Conservation (phyloP, 768 basidiomycete species). For the Kwoniella sp. region DNA sequence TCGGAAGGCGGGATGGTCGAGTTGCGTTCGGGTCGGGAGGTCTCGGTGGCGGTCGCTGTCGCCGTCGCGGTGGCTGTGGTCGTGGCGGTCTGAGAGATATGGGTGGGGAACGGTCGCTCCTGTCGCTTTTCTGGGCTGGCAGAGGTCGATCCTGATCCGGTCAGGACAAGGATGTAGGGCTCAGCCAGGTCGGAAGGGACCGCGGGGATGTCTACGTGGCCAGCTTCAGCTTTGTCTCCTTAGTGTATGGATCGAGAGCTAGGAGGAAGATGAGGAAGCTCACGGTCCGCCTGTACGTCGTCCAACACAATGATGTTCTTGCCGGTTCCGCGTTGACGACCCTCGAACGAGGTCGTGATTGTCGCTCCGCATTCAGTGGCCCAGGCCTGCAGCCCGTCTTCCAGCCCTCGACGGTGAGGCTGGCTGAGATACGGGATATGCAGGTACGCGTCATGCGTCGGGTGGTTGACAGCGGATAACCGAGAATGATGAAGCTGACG, state of each 20-base stretch:
- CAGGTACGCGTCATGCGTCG: conserved; percentile 23
- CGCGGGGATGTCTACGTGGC: background rate
- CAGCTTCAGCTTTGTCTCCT: background rate
- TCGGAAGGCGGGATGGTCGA: conserved; percentile 21
- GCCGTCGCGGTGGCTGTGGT: conserved; percentile 3
- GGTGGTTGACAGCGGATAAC: conserved; percentile 13
- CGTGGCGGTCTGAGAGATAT: conserved; percentile 18
- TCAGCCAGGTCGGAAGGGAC: conserved; percentile 7
- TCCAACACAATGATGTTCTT: conserved; percentile 28
- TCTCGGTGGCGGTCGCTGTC: conserved; percentile 6
- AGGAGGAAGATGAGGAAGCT: too few relatives aligned
- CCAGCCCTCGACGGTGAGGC: conserved; percentile 14
- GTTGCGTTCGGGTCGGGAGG: conserved; percentile 8
- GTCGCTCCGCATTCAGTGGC: conserved; percentile 33
- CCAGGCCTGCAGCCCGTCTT: conserved; percentile 28
- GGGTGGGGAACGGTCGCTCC: conserved; percentile 36
- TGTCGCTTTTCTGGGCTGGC: conserved; percentile 21
- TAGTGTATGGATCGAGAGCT: background rate
- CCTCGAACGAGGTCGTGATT: conserved; percentile 8
- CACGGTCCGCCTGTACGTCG: too few relatives aligned
- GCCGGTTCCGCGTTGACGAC: background rate
- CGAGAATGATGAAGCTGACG: conserved; percentile 42
- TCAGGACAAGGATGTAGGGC: conserved; percentile 30
- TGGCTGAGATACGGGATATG: conserved; percentile 41
- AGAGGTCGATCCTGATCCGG: conserved; percentile 19